Evolutionary conservation across 2,329 filamentous ascomycete species (phyloP).

Genomic region (Alternaria panax): DNA sequence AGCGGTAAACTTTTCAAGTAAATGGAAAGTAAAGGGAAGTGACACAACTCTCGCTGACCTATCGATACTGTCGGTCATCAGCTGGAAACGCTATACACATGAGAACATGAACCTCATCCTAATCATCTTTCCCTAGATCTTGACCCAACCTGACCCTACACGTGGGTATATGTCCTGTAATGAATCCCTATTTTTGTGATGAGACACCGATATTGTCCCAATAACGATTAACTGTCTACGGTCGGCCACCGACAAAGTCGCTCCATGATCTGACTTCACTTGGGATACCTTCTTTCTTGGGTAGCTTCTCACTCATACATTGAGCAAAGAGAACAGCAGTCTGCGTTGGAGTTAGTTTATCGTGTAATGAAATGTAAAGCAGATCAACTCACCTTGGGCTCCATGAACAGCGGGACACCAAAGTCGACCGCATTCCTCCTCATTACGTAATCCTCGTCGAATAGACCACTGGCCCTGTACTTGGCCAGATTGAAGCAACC

Average conservation of each 20-base stretch:
- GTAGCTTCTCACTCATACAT: conserved; percentile 97
- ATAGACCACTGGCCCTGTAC: conserved; percentile 79
- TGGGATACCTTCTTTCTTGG: conserved; percentile 85
- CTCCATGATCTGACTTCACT: conserved; percentile 93
- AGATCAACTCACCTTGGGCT: conserved; percentile 78
- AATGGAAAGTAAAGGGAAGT: conserved; percentile 6
- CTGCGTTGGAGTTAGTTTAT: conserved; percentile 57
- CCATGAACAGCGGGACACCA: conserved; percentile 97
- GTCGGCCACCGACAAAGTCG: conserved; percentile 77
- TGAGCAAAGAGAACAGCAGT: conserved; percentile 95
- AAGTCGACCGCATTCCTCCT: conserved; percentile 98
- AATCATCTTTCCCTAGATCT: background rate
- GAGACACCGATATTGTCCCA: background rate
- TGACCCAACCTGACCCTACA: conserved; percentile 1
- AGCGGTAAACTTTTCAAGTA: conserved; percentile 1
- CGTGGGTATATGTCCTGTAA: conserved; percentile 19
- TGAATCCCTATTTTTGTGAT: background rate
- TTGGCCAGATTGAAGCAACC: conserved; percentile 95
- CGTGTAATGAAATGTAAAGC: background rate
- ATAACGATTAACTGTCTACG: conserved; percentile 26
- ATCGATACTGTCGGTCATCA: conserved; percentile 9
- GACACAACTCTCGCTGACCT: conserved; percentile 13
- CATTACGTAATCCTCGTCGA: conserved; percentile 98
- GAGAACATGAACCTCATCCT: conserved; percentile 18
- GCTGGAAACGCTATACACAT: conserved; percentile 24